Conservation (phyloP, 768 basidiomycete genomes). For the Cystobasidium onofrii region DNA sequence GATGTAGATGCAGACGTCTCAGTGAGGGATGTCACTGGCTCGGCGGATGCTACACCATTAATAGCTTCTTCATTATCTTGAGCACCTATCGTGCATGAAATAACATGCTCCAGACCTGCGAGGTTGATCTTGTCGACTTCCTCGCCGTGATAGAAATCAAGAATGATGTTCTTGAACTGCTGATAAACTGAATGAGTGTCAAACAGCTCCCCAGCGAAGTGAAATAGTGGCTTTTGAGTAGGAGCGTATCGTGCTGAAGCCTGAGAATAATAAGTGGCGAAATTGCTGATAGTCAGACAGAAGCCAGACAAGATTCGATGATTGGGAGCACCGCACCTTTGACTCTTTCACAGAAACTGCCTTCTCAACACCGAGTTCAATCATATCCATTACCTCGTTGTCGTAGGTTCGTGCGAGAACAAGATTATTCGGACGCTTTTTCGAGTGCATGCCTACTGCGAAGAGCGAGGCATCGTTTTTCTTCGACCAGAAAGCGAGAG, state of each 20-base stretch:
- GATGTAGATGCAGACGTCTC: conserved; percentile 38
- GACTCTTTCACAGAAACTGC: conserved; percentile 71
- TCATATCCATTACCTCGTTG: conserved; percentile 79
- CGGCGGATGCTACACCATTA: background rate
- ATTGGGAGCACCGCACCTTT: conserved; percentile 58
- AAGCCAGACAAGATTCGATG: background rate
- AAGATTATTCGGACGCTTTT: conserved; percentile 84
- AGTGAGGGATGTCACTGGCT: conserved; percentile 50
- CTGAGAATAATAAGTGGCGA: conserved; percentile 48
- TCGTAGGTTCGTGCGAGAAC: conserved; percentile 81
- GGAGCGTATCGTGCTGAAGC: conserved; percentile 70
- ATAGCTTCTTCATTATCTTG: conserved; percentile 24
- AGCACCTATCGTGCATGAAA: conserved; percentile 57
- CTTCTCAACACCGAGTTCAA: conserved; percentile 79
- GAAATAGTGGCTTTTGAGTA: conserved; percentile 83
- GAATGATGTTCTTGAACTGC: conserved; percentile 81
- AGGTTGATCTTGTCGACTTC: conserved; percentile 74
- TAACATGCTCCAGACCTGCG: conserved; percentile 74
- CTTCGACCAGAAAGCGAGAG: conserved; percentile 80
- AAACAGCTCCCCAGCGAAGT: conserved; percentile 91
- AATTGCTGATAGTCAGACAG: background rate
- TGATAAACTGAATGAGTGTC: conserved; percentile 85
- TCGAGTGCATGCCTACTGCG: conserved; percentile 78
- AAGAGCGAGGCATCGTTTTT: conserved; percentile 96
- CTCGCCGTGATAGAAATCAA: conserved; percentile 80